Evolutionary conservation across 805 yeast genomes (phyloP), one percentile per base, ranked within the genome.

Genomic region (Lipomyces orientalis): DNA sequence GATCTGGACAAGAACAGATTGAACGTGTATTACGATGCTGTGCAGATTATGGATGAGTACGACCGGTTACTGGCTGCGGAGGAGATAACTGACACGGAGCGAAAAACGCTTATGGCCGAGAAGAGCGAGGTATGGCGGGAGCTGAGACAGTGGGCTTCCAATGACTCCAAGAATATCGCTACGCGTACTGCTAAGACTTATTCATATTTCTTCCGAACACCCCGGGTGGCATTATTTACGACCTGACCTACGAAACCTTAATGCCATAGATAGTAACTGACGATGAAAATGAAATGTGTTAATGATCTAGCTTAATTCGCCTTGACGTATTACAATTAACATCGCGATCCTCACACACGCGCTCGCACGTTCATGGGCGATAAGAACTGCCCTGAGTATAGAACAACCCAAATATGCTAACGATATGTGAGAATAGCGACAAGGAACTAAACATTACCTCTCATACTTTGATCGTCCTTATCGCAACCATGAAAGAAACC

Each of bases 41-140:
- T 43, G 19, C 49, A 43, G 22, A 43, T 16, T 43, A 43, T 43
- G 49, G 49, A 43, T 43, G 49, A 43, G 49, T 43, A 43, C 49
- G 49, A 43, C n/a, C 49, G 9, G 16, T 43, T 43, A 43, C 25
- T 43, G 49, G 49, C 49, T 16, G 4, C 7, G n/a, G 49, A 43
- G 25, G 10, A 43, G 16, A 43, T 16, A 9, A 43, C 4, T 43
- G 25, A 43, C 7, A 19, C 2, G 9, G 9, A 16, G 9, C 49
- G 49, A 16, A 9, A n/a, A 9, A 43, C 6, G n/a, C 49, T 43
- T 43, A 16, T 43, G 19, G 22, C 49, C 10, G 49, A 43, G 22
- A 43, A 43, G 49, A 43, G n/a, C 22, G 49, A 43, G 49, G 12
- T 43, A n/a, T 43, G 49, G 49, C 49, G 22, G 5, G 49, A 43